Evolutionary conservation across 148 eudicot species (phyloP), one percentile per base, ranked within the genome.

Genomic region (Amaranthus hypochondriacus): DNA sequence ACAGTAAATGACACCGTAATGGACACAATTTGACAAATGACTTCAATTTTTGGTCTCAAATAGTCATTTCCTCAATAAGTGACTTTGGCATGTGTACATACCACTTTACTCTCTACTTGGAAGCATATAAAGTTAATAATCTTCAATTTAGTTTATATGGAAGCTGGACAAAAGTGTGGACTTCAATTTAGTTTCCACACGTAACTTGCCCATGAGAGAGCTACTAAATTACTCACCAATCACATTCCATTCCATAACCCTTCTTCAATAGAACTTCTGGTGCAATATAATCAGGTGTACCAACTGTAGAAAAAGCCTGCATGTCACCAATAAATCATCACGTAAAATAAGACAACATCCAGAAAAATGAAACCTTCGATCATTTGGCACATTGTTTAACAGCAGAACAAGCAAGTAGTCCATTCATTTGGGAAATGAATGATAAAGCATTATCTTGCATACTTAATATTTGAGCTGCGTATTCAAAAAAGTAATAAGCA

Each of bases 221-320:
- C 47, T 43, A 43, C 48, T 70, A 58, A 49, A 72, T 69, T 47
- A 78, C 98, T 86, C 83, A 93, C 98, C 98, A 93, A 80, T 93
- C 98, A 70, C 98, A 93, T 79, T 93, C 98, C 95, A 91, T 77
- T 48, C 84, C 90, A 68, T 93, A 93, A 56, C 98, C 98, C 79
- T 93, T 93, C 90, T 93, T 93, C 71, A 91, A 69, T 15, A 93
- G 79, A 76, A 93, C 98, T 80, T 93, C 98, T 63, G 98, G 98
- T 63, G 98, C 98, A 79, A 93, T 93, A 82, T 93, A 93, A 77
- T 93, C 98, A 61, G 98, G 98, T 58, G 98, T 93, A 50, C 98
- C 97, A 73, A 93, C 98, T 9, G 98, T 93, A 53, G 98, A 93
- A 81, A 86, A 93, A 76, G 98, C 98, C 98, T 96, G 91, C 78